Evolutionary conservation across 495 filamentous ascomycete genomes (phyloP).

Genomic region (Penicillium lagena): DNA sequence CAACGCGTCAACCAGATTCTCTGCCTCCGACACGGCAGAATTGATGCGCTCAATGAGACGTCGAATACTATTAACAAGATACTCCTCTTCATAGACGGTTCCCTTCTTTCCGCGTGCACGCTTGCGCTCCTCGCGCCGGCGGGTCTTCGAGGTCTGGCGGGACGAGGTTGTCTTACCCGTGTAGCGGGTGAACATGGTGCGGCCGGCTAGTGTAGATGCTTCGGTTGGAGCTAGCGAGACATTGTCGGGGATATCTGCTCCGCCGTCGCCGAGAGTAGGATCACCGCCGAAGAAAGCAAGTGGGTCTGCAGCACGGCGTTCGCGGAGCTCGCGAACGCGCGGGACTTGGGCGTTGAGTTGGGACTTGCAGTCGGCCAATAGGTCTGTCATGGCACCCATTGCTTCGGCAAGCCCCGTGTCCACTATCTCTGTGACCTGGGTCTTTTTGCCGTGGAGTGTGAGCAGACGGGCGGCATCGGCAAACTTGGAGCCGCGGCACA

Average conservation of each 20-base stretch:
- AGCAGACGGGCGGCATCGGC: conserved; percentile 72
- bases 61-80: conserved; percentile 81
- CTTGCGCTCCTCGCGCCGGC: conserved; percentile 87
- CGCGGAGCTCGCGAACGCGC: conserved; percentile 71
- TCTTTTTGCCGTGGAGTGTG: conserved; percentile 39
- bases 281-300: conserved; percentile 72
- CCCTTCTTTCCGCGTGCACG: conserved; percentile 90
- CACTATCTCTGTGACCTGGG: conserved; percentile 50
- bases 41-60: conserved; percentile 82
- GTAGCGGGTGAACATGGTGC: conserved; percentile 83
- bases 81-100: conserved; percentile 95
- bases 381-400: conserved; percentile 71
- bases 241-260: conserved; percentile 77
- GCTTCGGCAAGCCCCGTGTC: conserved; percentile 74
- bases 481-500: conserved; percentile 82
- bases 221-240: conserved; percentile 84
- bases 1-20: conserved; percentile 65
- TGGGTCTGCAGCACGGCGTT: conserved; percentile 75
- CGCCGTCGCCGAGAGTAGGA: conserved; percentile 41
- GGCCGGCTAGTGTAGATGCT: conserved; percentile 62
- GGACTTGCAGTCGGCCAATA: conserved; percentile 82
- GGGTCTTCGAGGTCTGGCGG: conserved; percentile 74
- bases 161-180: conserved; percentile 71
- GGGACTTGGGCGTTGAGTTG: conserved; percentile 82
- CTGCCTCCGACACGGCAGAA: conserved; percentile 56